A percentile compares a stretch with the other conserved stretches of the same genome.
phyloP scores from a whole-genome alignment of 2,329 filamentous ascomycete genomes.

The Sporothrix dimorphospora region DNA sequence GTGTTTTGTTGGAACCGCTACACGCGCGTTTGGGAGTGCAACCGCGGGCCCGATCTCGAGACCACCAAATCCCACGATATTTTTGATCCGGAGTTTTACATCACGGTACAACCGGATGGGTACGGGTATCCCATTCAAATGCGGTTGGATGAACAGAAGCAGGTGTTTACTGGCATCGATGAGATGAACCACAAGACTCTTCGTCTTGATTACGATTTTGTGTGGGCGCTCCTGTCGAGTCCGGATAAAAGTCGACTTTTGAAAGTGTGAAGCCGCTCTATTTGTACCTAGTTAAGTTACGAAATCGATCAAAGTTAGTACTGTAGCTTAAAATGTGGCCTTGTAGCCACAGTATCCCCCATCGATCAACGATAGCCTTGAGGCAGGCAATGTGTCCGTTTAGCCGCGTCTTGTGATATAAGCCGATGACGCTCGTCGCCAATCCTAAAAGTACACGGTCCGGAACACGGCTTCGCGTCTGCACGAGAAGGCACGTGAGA shows the following conservation, averaged over 20 bases:
- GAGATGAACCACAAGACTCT: background rate
- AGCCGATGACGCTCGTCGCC: background rate
- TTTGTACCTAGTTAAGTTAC: constrained; percentile 1
- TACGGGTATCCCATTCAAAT: background rate
- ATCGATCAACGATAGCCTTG: too few species aligned
- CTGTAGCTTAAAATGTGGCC: background rate
- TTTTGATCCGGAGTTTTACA: background rate
- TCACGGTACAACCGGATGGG: background rate
- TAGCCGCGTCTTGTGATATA: too few species aligned
- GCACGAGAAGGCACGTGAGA: background rate
- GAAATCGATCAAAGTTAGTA: background rate
- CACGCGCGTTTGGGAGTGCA: background rate
- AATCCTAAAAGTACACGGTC: background rate
- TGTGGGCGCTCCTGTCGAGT: background rate
- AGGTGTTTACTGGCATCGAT: constrained; percentile 1
- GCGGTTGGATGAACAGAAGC: background rate
- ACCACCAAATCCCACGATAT: background rate
- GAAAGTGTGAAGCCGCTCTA: background rate
- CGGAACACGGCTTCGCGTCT: background rate
- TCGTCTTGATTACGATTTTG: constrained; percentile 3
- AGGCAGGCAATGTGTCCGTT: too few species aligned
- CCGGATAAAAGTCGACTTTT: constrained; percentile 6
- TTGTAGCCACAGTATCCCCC: background rate
- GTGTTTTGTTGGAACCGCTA: background rate
- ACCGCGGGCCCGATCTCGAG: background rate